Percentiles rank a stretch among this genome's conserved stretches.
Evolutionary conservation across 2,329 filamentous ascomycete species (phyloP).

Genomic region (Aspergillus glaucus): DNA sequence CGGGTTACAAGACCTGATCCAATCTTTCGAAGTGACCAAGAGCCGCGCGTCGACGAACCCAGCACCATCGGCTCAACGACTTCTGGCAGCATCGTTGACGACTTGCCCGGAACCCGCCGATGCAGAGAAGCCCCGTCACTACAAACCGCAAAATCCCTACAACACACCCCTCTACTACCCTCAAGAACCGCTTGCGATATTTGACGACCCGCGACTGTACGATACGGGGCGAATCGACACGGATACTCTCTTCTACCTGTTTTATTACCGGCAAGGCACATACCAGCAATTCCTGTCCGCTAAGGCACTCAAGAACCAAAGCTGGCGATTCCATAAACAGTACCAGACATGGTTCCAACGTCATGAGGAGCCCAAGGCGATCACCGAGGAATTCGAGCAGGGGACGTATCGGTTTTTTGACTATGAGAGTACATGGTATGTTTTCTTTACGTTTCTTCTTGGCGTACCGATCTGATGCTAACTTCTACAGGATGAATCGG

Average conservation of each 20-base stretch:
- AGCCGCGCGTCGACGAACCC: conserved; percentile 56
- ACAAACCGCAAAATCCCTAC: conserved; percentile 75
- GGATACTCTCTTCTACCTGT: conserved; percentile 95
- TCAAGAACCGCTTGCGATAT: conserved; percentile 82
- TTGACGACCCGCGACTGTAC: conserved; percentile 86
- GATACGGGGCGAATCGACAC: conserved; percentile 71
- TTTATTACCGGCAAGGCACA: conserved; percentile 96
- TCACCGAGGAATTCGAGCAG: conserved; percentile 97
- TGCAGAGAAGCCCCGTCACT: conserved; percentile 73
- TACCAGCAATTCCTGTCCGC: conserved; percentile 94
- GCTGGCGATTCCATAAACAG: conserved; percentile 98
- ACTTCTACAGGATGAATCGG: conserved; percentile 79
- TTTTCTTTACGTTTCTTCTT: conserved; percentile 15
- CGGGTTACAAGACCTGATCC: conserved; percentile 80
- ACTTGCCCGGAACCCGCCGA: conserved; percentile 70
- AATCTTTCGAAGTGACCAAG: conserved; percentile 82
- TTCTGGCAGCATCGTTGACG: conserved; percentile 69
- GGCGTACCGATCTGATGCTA: conserved; percentile 6
- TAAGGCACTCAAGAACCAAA: conserved; percentile 95
- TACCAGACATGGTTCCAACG: conserved; percentile 99
- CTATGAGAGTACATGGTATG: conserved; percentile 97
- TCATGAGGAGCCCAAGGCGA: conserved; percentile 96
- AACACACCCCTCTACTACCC: conserved; percentile 79
- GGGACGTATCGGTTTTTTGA: conserved; percentile 99
- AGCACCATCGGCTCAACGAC: conserved; percentile 62